Percentiles rank a stretch among this genome's conserved stretches.
phyloP scores from a whole-genome alignment of 2,329 filamentous ascomycete species.

The Diplodia mutila region DNA sequence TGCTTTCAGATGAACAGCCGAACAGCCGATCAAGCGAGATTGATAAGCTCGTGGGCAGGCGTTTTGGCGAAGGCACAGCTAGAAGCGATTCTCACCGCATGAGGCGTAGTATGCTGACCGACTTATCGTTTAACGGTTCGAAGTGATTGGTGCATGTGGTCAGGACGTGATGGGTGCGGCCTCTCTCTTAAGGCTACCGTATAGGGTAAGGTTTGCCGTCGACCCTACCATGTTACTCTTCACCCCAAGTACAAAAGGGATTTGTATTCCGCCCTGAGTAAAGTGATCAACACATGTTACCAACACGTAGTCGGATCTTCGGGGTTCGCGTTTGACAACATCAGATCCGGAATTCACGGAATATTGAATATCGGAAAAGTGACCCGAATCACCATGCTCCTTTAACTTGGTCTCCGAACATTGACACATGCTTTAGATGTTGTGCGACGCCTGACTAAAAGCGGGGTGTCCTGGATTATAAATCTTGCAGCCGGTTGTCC shows the following conservation, averaged over 20 bases:
- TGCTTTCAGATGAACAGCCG: neutral
- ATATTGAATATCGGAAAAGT: no score
- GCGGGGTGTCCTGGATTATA: neutral
- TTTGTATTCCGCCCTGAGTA: neutral
- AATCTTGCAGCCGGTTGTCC: neutral
- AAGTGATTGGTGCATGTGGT: neutral
- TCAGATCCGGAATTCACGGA: neutral
- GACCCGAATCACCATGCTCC: no score
- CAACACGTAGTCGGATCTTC: neutral
- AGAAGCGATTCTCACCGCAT: neutral
- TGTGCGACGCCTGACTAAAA: neutral
- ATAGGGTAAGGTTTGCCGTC: neutral
- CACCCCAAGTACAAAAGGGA: neutral
- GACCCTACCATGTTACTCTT: neutral
- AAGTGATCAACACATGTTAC: neutral
- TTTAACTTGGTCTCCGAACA: no score
- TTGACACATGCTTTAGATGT: neutral
- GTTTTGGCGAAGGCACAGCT: neutral
- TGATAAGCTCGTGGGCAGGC: neutral
- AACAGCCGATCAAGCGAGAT: neutral
- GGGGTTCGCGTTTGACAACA: neutral
- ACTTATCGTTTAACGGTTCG: neutral
- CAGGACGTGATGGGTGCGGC: neutral
- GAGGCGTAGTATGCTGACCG: neutral
- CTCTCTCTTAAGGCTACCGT: neutral